Base-by-base conservation (phyloP, 2,329 filamentous ascomycete genomes). In the Hypoxylon sp. region DNA sequence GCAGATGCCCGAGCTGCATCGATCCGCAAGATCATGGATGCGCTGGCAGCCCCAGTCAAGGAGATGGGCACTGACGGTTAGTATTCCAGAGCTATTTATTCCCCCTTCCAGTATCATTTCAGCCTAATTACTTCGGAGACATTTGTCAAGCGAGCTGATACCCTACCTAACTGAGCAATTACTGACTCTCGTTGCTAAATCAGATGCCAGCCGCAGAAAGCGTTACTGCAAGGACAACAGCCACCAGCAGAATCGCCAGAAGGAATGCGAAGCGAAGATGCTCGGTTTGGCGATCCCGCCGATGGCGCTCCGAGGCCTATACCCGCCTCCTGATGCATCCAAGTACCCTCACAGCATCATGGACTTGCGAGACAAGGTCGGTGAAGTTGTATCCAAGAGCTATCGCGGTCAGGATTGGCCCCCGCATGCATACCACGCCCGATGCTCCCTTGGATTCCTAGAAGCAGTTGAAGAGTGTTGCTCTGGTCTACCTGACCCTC, bases 201-300 rank as follows among this genome's bases (percentile, higher is more conserved):
- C 30, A 20, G 4, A 30, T 7, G 7, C 51, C 60, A 2, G 42
- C 66, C 7, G 47, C 8, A 27, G 12, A 4, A 13, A 4, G 7
- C 19, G 20, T 7, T 64, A 57, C 32, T 66, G 65, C 51, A 62
- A 60, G 34, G 34, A 63, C 2, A 46, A 57, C 11, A 46, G 34
- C 11, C 44, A 61, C 12, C 27, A 12, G 9, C 34, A 54, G 2
- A 46, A 34, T 11, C 44, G 60, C 12, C 27, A 12, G 9, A 36
- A 54, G 2, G 50, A 56, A 26, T 68, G 65, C 12, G 63, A 65
- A 21, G 36, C 44, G 3, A 66, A 66, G 58, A 60, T 68, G 57
- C 36, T 68, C 2, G 65, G 63, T 15, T 64, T 60, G 2, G 40
- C 45, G 1, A 47, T 64, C 2, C 51, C 41, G 7, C 34, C 23